Conservation (phyloP, 225 moss, liverwort and hornwort genomes). For the Lunularia cruciata region DNA sequence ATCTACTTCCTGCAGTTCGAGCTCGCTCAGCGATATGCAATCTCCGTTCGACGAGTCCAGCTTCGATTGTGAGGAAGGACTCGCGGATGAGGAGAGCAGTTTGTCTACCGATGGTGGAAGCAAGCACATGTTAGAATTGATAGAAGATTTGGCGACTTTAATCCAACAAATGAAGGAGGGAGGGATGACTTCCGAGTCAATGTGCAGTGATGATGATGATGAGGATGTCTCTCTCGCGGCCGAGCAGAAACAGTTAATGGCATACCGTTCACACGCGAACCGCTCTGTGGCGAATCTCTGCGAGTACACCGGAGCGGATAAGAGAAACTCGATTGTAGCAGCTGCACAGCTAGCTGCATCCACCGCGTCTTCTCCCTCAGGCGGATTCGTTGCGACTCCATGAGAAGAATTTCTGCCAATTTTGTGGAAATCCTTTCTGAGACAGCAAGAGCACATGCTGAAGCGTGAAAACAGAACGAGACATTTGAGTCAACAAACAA, state of each 20-base stretch:
- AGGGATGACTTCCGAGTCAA: background rate
- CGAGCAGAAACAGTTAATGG: background rate
- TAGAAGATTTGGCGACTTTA: constrained; percentile 12
- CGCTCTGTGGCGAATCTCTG: constrained; percentile 1
- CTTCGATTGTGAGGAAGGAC: background rate
- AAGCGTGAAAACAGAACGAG: background rate
- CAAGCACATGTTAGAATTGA: background rate
- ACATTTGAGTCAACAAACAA: background rate
- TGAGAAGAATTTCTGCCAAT: too few species aligned
- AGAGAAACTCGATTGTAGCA: background rate
- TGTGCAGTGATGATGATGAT: background rate
- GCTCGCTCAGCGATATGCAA: constrained; percentile 2
- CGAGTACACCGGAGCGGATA: background rate
- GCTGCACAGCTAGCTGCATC: background rate
- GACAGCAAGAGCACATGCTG: background rate
- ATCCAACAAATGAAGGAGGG: constrained; percentile 5
- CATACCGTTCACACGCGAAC: background rate
- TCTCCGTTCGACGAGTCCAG: background rate
- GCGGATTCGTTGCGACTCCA: background rate
- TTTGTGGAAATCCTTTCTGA: background rate
- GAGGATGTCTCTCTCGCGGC: background rate
- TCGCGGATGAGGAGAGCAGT: background rate
- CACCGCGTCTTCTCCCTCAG: background rate
- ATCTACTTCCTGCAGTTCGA: constrained; percentile 5
- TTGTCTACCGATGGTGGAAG: background rate